These are phyloP conservation scores for Thalassiosira exigua DNA, from an alignment of 352 stramenopile species.

Conservation along the genomic window DNA sequence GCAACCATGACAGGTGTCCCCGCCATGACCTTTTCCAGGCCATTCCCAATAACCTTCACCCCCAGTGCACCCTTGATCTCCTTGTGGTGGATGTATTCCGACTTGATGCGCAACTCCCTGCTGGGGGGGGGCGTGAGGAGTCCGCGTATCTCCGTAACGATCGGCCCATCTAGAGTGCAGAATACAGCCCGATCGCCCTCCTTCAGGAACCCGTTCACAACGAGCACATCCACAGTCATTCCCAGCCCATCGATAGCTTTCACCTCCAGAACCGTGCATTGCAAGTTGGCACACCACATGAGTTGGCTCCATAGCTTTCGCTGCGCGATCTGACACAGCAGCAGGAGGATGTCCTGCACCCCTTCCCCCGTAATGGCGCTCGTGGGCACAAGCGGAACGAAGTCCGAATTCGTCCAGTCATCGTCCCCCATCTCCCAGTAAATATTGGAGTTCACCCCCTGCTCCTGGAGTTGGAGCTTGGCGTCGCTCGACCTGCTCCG, in stretches of 20 bases:
- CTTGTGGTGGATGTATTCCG: slow-evolving; percentile 94
- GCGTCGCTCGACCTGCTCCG: slow-evolving; percentile 91
- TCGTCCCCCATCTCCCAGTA: slow-evolving; percentile 98
- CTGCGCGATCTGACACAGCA: slow-evolving; percentile 96
- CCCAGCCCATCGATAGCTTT: slow-evolving; percentile 99
- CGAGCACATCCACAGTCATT: slow-evolving; percentile 98
- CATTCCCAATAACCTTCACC: slow-evolving; percentile 97
- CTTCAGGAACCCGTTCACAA: slow-evolving; percentile 96
- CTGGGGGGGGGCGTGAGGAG: slow-evolving; percentile 98
- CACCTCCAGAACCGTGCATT: slow-evolving; percentile 98
- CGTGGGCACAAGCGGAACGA: slow-evolving; percentile 97
- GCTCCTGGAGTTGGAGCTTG: slow-evolving; percentile 95
- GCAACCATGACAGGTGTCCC: slow-evolving; percentile 97
- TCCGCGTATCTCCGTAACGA: slow-evolving; percentile 96
- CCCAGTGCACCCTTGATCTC: slow-evolving; percentile 97
- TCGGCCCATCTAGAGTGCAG: slow-evolving; percentile 97
- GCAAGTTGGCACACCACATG: slow-evolving; percentile 87
- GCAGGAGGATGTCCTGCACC: slow-evolving; percentile 97
- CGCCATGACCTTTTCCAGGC: slow-evolving; percentile 97
- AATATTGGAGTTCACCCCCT: slow-evolving; percentile 98
- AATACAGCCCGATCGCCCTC: slow-evolving; percentile 97
- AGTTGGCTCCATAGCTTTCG: slow-evolving; percentile 86
- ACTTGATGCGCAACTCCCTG: slow-evolving; percentile 95
- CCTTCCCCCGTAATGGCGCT: slow-evolving; percentile 98
- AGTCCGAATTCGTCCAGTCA: slow-evolving; percentile 90